Evolutionary conservation across 495 filamentous ascomycete species (phyloP), one percentile per base, ranked within the genome.

Genomic region (Tuber borchii): DNA sequence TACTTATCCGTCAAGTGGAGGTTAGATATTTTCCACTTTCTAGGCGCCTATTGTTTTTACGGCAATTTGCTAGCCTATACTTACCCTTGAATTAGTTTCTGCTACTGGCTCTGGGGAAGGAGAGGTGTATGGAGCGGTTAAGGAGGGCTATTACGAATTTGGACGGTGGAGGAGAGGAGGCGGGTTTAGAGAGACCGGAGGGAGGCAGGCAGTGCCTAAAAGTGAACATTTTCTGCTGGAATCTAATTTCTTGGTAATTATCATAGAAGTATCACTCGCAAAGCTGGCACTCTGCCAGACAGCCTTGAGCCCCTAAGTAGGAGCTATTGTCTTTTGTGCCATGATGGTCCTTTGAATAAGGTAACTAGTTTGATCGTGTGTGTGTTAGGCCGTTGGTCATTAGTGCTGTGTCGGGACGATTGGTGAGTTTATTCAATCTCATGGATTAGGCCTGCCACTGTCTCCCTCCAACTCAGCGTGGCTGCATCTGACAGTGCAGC

Each of bases 101-200:
- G 40, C 4, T 96, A 87, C 82, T 71, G 22, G 84, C 91, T 1
- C 82, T 96, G 14, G 92, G 93, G 0, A 87, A 85, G 76, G 86
- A 87, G 10, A 88, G 91, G 83, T 86, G 87, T 1, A 51, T 92
- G 39, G 81, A 80, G 51, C 85, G 93, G 40, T 79, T 93, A 31
- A 79, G 85, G 44, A 84, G 87, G 61, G 89, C 88, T 17, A 48
- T 73, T 43, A 69, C 39, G 14, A n/a, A 20, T 34, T 73, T 69
- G 9, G 78, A 75, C 12, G 73, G 48, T n/a, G 45, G 40, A n/a
- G 8, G n/a, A 19, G 3, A 12, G 71, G 17, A 61, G 46, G 34
- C 14, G 48, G 51, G 69, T 26, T 72, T 45, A n/a, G 68, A 75
- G 70, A 43, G 43, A 31, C n/a, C 12, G 26, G 56, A 31, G 2